Base-by-base conservation (phyloP, 2,329 filamentous ascomycete species). In the Sphaerulina musiva region DNA sequence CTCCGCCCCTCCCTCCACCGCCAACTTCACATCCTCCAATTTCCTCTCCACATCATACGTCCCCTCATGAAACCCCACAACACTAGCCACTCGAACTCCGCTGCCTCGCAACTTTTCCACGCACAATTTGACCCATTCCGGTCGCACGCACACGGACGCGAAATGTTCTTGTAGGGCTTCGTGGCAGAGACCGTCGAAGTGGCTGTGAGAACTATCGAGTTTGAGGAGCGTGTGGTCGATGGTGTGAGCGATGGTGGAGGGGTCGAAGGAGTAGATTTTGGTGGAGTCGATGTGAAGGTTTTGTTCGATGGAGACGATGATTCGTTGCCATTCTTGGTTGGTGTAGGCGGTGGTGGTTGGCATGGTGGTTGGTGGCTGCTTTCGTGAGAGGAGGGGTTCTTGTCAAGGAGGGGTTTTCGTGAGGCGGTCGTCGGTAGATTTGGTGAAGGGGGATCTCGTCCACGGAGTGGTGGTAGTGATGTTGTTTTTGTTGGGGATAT, bases 21-120 rank as follows among this genome's bases (percentile, higher is more conserved):
- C 78, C 9, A 70, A 68, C 26, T 70, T 69, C 0, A 78, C 75
- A 68, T 83, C 80, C 17, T 64, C 62, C n/a, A 77, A 68, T 64
- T 82, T 82, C 32, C 73, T 68, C 3, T 70, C 64, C 0, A 78
- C 76, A 46, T 75, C 69, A 56, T 80, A 70, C 0, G 78, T 81
- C 10, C 81, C 81, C 63, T 82, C 79, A 50, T 78, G 81, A 65
- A 83, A 83, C 20, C 78, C 80, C 8, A 83, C 73, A 5, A 83
- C 81, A 59, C 78, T 80, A 43, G 80, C 78, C 17, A 83, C 75
- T 23, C 72, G 70, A n/a, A 80, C 74, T 5, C 66, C 65, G 6
- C 73, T 73, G 46, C 72, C 73, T 54, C 73, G 71, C 46, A 84
- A 72, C 51, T 76, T 74, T 41, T 72, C 61, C 14, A 74, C 73